phyloP scores from a whole-genome alignment of 352 stramenopile species.

The Saprolegnia diclina region DNA sequence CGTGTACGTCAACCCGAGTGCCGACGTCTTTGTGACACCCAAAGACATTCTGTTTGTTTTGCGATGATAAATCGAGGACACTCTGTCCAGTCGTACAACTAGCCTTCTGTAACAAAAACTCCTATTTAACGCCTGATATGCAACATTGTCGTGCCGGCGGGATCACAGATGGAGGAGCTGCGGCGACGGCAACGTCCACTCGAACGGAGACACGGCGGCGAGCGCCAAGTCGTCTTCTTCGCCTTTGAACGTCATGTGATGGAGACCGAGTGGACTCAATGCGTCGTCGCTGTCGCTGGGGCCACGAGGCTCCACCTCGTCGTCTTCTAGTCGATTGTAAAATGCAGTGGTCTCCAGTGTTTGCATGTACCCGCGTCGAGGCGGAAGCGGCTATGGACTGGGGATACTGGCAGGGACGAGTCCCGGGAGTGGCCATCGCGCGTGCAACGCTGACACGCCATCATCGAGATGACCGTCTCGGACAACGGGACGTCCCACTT shows the following conservation, averaged over 20 bases:
- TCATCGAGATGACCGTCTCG: conserved; percentile 10
- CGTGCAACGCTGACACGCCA: not conserved
- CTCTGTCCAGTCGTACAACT: not conserved
- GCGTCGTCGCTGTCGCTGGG: not conserved
- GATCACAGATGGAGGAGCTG: not conserved
- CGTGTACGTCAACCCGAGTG: conserved; percentile 59
- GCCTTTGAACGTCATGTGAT: not conserved
- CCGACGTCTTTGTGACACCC: conserved; percentile 50
- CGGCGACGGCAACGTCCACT: not conserved
- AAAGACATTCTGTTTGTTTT: conserved; percentile 69
- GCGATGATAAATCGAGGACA: conserved; percentile 24
- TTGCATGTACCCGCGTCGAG: not conserved
- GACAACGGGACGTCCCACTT: conserved; percentile 4
- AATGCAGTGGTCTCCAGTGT: too few species aligned
- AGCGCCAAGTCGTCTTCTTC: not conserved
- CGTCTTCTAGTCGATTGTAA: too few species aligned
- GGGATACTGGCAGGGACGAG: not conserved
- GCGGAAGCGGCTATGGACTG: not conserved
- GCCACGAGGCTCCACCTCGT: not conserved
- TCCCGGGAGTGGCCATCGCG: not conserved
- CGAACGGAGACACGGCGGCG: not conserved
- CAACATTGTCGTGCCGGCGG: too few species aligned
- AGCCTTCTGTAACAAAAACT: too few species aligned
- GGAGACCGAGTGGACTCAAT: not conserved
- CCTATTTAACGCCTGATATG: too few species aligned